Percentiles rank a stretch among this genome's conserved stretches.
Evolutionary conservation across 192 early-diverging fungal genomes (phyloP).

Genomic region (Backusella psychrophila): DNA sequence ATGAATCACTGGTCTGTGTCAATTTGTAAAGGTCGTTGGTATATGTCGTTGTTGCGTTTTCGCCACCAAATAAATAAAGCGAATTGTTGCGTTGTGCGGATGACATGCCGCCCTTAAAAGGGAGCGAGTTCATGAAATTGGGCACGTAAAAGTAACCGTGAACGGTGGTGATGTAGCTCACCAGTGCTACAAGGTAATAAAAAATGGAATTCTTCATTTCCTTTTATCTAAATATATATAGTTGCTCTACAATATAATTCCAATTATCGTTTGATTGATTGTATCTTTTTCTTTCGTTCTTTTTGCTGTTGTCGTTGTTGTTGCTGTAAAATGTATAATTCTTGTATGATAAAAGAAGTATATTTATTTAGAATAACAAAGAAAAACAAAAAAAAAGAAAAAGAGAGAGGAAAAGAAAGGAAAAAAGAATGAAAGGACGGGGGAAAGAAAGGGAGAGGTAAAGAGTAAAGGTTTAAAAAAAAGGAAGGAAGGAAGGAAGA

Average conservation of each 20-base stretch:
- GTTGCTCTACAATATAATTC: background rate
- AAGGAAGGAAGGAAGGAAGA: background rate
- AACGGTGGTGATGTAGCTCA: background rate
- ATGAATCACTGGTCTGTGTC: background rate
- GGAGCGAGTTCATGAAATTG: slow-evolving; percentile 11
- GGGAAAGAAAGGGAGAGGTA: background rate
- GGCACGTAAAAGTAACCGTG: slow-evolving; percentile 25
- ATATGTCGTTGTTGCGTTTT: background rate
- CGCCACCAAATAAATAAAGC: slow-evolving; percentile 7
- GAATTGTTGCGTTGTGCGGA: background rate
- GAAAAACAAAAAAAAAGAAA: background rate
- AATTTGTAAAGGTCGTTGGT: background rate
- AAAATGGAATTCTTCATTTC: background rate
- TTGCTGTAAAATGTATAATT: background rate
- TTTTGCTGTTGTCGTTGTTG: background rate
- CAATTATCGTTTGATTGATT: background rate
- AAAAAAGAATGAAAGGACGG: background rate
- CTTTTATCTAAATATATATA: background rate
- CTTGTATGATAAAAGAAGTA: background rate
- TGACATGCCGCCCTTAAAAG: slow-evolving; percentile 10
- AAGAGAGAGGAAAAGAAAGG: background rate
- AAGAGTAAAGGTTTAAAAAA: background rate
- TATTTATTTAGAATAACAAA: background rate
- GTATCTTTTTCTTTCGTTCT: background rate
- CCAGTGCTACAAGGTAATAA: background rate